Evolutionary conservation across 2,329 filamentous ascomycete genomes (phyloP).

Genomic region (Monosporascus sp.): DNA sequence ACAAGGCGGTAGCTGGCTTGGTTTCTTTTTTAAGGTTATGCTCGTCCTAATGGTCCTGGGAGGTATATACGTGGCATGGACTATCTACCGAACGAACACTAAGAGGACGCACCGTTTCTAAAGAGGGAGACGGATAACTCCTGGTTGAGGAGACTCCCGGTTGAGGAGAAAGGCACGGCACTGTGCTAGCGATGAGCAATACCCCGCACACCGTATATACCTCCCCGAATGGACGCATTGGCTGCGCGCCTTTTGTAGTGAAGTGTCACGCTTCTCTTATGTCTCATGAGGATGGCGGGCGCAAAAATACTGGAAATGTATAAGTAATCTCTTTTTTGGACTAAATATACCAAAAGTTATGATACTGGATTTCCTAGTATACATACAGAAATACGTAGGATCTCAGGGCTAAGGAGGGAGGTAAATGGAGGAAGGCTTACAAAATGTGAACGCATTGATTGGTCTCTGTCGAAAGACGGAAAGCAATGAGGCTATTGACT

Average conservation of each 20-base stretch:
- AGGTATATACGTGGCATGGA: slow-evolving; percentile 81
- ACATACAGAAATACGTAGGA: too few relatives aligned
- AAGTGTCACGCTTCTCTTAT: slow-evolving; percentile 11
- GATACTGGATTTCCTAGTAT: neutral
- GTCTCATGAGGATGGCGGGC: slow-evolving; percentile 15
- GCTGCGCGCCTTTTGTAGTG: slow-evolving; percentile 7
- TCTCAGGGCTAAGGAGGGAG: too few relatives aligned
- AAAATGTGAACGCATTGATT: too few relatives aligned
- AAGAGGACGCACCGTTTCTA: slow-evolving; percentile 55
- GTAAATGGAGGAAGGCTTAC: too few relatives aligned
- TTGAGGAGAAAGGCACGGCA: neutral
- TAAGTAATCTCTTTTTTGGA: slow-evolving; percentile 16
- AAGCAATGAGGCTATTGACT: too few relatives aligned
- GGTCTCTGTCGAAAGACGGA: too few relatives aligned
- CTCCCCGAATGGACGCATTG: slow-evolving; percentile 12
- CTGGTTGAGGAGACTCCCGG: neutral
- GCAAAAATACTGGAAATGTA: slow-evolving; percentile 18
- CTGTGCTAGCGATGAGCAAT: neutral
- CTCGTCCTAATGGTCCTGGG: slow-evolving; percentile 65
- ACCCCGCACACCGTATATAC: slow-evolving; percentile 15
- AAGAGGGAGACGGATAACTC: slow-evolving; percentile 1
- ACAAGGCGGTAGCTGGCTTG: slow-evolving; percentile 49
- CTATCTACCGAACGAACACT: slow-evolving; percentile 67
- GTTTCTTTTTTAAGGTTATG: slow-evolving; percentile 74
- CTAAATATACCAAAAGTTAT: slow-evolving; percentile 16